Conservation (phyloP, 768 basidiomycete genomes). For the Pleurotus sapidus region DNA sequence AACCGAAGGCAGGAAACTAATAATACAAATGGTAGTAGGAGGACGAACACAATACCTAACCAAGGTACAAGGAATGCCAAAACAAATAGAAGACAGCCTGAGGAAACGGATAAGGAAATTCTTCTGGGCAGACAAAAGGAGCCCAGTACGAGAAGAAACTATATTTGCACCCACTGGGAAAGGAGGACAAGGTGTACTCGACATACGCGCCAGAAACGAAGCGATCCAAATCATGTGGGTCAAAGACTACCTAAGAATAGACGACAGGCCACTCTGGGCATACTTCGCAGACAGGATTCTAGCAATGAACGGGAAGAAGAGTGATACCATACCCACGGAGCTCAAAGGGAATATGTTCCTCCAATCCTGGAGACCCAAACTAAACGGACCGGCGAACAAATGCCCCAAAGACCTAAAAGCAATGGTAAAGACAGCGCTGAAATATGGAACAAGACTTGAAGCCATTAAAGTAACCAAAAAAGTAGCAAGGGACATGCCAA, state of each 20-base stretch:
- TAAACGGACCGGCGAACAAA: not conserved
- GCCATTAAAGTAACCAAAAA: not conserved
- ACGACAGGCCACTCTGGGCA: not conserved
- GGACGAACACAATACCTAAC: slow-evolving; percentile 23
- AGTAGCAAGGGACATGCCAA: too few relatives aligned
- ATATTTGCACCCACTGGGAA: not conserved
- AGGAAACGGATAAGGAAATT: not conserved
- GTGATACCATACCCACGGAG: not conserved
- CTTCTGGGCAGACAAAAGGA: not conserved
- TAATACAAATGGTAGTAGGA: slow-evolving; percentile 19
- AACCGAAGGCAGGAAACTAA: slow-evolving; percentile 9
- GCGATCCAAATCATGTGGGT: not conserved
- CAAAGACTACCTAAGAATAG: not conserved
- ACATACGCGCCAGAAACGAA: not conserved
- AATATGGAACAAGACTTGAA: not conserved
- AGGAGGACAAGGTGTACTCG: not conserved
- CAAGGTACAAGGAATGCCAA: slow-evolving; percentile 24
- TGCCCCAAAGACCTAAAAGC: not conserved
- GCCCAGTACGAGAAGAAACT: not conserved
- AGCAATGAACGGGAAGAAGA: not conserved
- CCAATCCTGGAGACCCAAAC: not conserved
- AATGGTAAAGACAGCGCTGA: not conserved
- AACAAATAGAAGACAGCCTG: slow-evolving; percentile 8
- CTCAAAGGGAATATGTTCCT: not conserved
- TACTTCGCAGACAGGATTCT: not conserved